phyloP scores from a whole-genome alignment of 495 filamentous ascomycete species.

The Neurospora sp. region DNA sequence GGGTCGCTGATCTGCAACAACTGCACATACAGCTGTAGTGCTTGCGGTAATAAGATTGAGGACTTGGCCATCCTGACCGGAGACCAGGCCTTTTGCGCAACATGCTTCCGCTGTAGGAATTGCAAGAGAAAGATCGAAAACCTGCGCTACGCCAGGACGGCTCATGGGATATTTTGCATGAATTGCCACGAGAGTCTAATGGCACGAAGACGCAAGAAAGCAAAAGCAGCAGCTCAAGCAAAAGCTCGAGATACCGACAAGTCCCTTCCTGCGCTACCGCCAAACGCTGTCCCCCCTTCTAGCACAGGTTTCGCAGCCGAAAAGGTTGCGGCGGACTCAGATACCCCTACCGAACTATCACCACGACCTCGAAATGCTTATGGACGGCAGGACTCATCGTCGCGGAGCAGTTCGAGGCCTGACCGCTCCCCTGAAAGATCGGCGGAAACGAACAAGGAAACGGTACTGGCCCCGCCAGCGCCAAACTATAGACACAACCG shows the following conservation, averaged over 20 bases:
- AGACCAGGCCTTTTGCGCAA: slow-evolving; percentile 97
- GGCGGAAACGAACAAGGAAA: slow-evolving; percentile 32
- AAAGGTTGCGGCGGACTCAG: slow-evolving; percentile 65
- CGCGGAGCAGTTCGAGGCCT: slow-evolving; percentile 38
- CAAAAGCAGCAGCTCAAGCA: slow-evolving; percentile 51
- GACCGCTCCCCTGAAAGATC: slow-evolving; percentile 39
- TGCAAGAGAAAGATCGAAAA: slow-evolving; percentile 99
- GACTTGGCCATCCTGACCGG: slow-evolving; percentile 96
- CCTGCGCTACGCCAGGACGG: slow-evolving; percentile 92
- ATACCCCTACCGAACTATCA: slow-evolving; percentile 62
- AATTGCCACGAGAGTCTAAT: slow-evolving; percentile 98
- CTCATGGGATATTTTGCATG: slow-evolving; percentile 99
- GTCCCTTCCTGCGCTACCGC: slow-evolving; percentile 84
- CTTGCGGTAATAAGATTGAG: slow-evolving; percentile 95
- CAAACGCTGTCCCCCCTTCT: slow-evolving; percentile 49
- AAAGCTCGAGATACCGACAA: slow-evolving; percentile 70
- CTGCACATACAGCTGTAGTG: slow-evolving; percentile 98
- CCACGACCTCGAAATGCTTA: slow-evolving; percentile 49
- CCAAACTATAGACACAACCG: slow-evolving; percentile 71
- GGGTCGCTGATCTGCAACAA: slow-evolving; percentile 98
- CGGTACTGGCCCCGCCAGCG: slow-evolving; percentile 58
- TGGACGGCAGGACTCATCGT: slow-evolving; percentile 35
- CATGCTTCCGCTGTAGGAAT: slow-evolving; percentile 94
- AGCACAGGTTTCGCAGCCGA: slow-evolving; percentile 48
- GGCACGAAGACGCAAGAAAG: slow-evolving; percentile 86